Base-by-base conservation (phyloP, 1,139 yeast genomes). In the Geotrichum fermentans region DNA sequence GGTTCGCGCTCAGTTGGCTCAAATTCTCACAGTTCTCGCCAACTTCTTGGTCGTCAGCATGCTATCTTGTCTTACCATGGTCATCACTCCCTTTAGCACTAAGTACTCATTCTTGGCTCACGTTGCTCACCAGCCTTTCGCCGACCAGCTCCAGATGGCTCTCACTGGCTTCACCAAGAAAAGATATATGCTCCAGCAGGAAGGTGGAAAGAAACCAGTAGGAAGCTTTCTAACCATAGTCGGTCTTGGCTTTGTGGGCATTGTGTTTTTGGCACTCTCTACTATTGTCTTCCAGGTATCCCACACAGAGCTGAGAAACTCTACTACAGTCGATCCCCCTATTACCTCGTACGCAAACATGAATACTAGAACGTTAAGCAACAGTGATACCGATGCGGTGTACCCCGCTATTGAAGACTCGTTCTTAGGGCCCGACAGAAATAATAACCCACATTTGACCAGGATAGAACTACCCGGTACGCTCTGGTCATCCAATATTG, bases 271-370 rank as follows among this genome's bases (percentile, higher is more conserved):
- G 20, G 42, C 42, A 21, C 37, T 50, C 17, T 46, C 53, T 1
- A 46, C 53, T 2, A 41, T 46, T 11, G 46, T 50, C 8, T 50
- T 38, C 24, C 53, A 50, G 33, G 36, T 41, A 13, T 50, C 53
- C 3, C 28, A 32, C 11, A 47, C 49, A 3, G 34, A 38, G 11
- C 43, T 50, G n/a, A 29, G 29, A 11, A 32, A 43, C 35, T 28
- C 50, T 3, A 20, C 30, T 8, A 18, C 43, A 11, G 10, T 22
- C 2, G 30, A 40, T 20, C 43, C 50, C 13, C 29, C 28, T 1
- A 13, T 46, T 22, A 13, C 36, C 8, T 21, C 26, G 7, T 10
- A 4, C 18, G 1, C n/a, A 6, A n/a, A 17, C 11, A 46, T 50
- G 28, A 30, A 40, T 11, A 24, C 32, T 1, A 24, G 26, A 13